Evolutionary conservation across 345 rosid species (phyloP), one percentile per base, ranked within the genome.

Genomic region (Conringia planisiliqua): DNA sequence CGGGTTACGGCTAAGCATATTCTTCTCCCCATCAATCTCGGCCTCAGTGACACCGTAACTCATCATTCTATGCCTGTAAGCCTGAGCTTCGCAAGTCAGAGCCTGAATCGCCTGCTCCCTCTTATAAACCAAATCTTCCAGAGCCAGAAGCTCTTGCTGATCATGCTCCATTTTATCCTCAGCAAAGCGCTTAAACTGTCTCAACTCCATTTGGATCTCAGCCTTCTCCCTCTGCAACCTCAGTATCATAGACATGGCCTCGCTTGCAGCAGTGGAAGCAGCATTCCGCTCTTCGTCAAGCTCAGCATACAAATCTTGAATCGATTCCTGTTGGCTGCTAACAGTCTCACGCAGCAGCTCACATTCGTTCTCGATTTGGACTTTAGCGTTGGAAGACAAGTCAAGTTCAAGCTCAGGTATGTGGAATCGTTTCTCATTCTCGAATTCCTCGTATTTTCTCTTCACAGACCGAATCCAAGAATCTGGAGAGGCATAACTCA

Each of bases 171-270:
- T 89, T 79, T 85, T 96, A 85, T 92, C 99, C 85, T 92, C 97
- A 0, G 86, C 85, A 56, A 87, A 90, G 2, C 91, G 94, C 83
- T 90, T 92, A 71, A 92, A 96, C 75, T 96, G 99, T 52, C 94
- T 79, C 8, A 94, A 78, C 68, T 96, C 99, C 99, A 96, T 96
- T 68, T 89, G 91, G 40, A 86, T 76, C 74, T 92, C 99, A 0
- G 99, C 98, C 82, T 96, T 96, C 80, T 96, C 98, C 76, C 91
- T 90, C 83, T 96, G 98, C 84, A 96, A 76, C 82, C 88, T 90
- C 83, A 92, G 43, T 69, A 96, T 96, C 99, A 96, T 96, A 7
- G 96, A 92, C 99, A 96, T 96, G 2, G 98, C 96, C 83, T 96
- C 99, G 66, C 79, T 92, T 2, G 98, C 98, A 64, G 99, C 99